phyloP scores from a whole-genome alignment of 352 stramenopile genomes.

The Phytophthora rubi region DNA sequence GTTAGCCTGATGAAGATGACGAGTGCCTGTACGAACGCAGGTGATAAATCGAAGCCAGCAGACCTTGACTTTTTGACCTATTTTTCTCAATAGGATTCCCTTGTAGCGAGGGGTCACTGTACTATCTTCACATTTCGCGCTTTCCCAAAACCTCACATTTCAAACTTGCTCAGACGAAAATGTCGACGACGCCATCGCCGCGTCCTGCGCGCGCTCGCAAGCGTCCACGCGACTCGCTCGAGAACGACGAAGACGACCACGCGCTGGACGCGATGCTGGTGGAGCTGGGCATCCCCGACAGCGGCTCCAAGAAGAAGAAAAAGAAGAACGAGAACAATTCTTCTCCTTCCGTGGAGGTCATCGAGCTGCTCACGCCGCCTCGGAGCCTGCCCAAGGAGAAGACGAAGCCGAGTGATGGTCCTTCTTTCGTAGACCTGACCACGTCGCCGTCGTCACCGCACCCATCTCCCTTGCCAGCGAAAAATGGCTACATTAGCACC shows the following conservation, averaged over 20 bases:
- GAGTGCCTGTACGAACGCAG: no score
- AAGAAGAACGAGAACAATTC: neutral
- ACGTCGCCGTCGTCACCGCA: conserved; percentile 27
- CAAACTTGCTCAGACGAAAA: no score
- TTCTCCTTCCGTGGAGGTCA: conserved; percentile 31
- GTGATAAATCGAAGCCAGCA: no score
- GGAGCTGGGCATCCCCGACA: conserved; percentile 39
- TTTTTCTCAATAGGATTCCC: no score
- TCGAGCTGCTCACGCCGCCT: conserved; percentile 54
- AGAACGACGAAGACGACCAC: conserved; percentile 33
- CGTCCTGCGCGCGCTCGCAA: conserved; percentile 6
- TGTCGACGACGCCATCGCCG: neutral
- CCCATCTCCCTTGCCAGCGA: neutral
- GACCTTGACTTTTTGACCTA: no score
- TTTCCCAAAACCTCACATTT: no score
- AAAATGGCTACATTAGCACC: conserved; percentile 15
- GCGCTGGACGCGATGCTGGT: conserved; percentile 42
- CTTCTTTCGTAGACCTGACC: conserved; percentile 53
- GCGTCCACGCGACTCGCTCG: conserved; percentile 27
- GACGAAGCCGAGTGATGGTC: conserved; percentile 20
- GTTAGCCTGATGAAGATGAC: no score
- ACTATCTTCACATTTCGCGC: no score
- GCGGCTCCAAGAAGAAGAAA: conserved; percentile 22
- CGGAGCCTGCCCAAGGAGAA: conserved; percentile 19
- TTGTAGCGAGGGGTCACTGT: no score